Conservation (phyloP, 2,329 filamentous ascomycete genomes). For the Cryphonectria carpinicola region DNA sequence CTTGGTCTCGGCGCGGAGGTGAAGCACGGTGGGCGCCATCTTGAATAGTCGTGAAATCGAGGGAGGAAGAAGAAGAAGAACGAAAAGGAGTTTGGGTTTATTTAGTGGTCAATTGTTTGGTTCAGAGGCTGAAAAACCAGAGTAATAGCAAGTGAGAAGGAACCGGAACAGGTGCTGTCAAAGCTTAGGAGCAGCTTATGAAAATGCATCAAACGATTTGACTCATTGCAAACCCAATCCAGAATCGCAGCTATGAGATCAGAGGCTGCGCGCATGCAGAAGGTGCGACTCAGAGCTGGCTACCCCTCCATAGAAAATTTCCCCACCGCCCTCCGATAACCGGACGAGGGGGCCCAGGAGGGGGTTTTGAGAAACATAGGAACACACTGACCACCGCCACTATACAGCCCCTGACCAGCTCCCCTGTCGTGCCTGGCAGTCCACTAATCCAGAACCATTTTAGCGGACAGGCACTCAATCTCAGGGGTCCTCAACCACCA, state of each 20-base stretch:
- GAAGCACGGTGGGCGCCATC: constrained; percentile 48
- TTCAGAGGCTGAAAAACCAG: neutral
- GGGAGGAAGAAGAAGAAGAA: neutral
- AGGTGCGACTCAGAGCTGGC: constrained; percentile 1
- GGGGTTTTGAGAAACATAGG: no score
- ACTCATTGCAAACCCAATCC: constrained; percentile 10
- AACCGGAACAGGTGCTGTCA: neutral
- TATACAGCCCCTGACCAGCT: neutral
- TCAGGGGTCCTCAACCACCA: constrained; percentile 23
- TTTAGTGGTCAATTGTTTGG: constrained; percentile 16
- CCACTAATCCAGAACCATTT: constrained; percentile 9
- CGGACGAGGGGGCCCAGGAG: neutral
- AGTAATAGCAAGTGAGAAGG: neutral
- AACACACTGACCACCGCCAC: neutral
- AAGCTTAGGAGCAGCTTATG: constrained; percentile 2
- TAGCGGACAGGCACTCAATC: neutral
- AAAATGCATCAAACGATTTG: constrained; percentile 14
- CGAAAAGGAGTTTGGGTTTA: neutral
- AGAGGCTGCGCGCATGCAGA: neutral
- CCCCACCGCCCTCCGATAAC: constrained; percentile 17
- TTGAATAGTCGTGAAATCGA: constrained; percentile 20
- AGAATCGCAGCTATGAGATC: constrained; percentile 2
- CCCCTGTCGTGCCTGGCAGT: no score
- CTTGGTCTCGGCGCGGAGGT: constrained; percentile 64
- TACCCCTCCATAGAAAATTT: constrained; percentile 19